Evolutionary conservation across 768 basidiomycete genomes (phyloP), one percentile per base, ranked within the genome.

Genomic region (Mycena vitilis): DNA sequence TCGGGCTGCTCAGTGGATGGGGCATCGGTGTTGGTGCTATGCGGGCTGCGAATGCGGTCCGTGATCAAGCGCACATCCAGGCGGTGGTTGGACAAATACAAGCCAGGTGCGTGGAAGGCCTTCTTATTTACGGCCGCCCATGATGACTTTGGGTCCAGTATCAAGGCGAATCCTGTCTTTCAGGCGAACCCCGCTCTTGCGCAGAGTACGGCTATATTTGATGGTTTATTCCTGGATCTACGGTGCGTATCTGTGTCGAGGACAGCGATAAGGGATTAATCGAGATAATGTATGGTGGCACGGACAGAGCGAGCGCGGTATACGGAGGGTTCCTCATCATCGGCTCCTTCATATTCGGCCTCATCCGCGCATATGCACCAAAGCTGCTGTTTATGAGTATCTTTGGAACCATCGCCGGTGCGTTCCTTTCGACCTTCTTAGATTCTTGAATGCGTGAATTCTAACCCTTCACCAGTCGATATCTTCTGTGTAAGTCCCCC

Each of bases 1-100:
- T 88, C 9, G 88, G 88, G 1, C 71, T 85, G 52, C 77, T 80
- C 3, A 48, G 86, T 1, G 87, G 87, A 15, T 90, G 88, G 88
- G 88, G 83, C 0, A 79, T 87, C 69, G 86, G 87, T 1, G 78
- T 81, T 12, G 87, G 85, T 0, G 86, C 82, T 0, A 89, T 89
- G 87, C 82, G 82, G 5, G 83, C 85, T 0, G 83, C 82, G 0
- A 73, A 85, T 0, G 75, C 81, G 6, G 82, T 82, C 0, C 78
- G 83, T 12, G 73, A 78, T 60, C 74, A 81, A 66, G 74, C 75
- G 0, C 65, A 81, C 10, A 72, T 84, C 15, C 72, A 75, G 44
- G 67, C 71, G 20, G 74, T 75, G 7, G 70, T 75, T 7, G 74
- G 75, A 44, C 73, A 73, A 59, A 78, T 78, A 34, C 69, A 73